These are phyloP conservation scores for Neoboletus subvelutipes DNA, from an alignment of 768 basidiomycete species.

Conservation along the genomic window DNA sequence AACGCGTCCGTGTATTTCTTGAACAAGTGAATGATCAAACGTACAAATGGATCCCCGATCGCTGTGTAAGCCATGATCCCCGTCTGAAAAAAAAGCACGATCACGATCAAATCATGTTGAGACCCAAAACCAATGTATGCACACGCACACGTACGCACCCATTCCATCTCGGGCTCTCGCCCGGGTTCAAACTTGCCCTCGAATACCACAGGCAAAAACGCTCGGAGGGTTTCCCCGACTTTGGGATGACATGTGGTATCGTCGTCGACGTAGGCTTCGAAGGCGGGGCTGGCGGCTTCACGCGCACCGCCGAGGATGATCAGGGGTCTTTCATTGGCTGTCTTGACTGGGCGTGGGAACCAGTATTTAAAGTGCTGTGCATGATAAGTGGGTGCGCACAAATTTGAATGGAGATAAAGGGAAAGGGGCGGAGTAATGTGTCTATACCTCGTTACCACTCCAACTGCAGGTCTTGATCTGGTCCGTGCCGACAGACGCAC, in stretches of 20 bases:
- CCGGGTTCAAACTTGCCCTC: slow-evolving; percentile 49
- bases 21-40: slow-evolving; percentile 17
- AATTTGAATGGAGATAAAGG: not conserved
- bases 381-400: not conserved
- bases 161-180: slow-evolving; percentile 72
- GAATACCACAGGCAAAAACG: slow-evolving; percentile 60
- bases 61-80: slow-evolving; percentile 81
- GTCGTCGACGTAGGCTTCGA: slow-evolving; percentile 55
- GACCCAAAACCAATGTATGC: not conserved
- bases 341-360: slow-evolving; percentile 64
- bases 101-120: not conserved
- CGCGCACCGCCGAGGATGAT: slow-evolving; percentile 76
- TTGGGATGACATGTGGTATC: slow-evolving; percentile 52
- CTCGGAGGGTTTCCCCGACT: slow-evolving; percentile 51
- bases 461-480: slow-evolving; percentile 46
- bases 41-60: slow-evolving; percentile 63
- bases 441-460: slow-evolving; percentile 39
- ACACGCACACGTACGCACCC: slow-evolving; percentile 47
- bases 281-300: slow-evolving; percentile 37
- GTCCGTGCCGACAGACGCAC: slow-evolving; percentile 39
- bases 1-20: too few species aligned
- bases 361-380: slow-evolving; percentile 65
- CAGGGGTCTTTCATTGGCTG: slow-evolving; percentile 43
- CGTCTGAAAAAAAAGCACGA: slow-evolving; percentile 43
- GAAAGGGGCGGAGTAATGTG: too few species aligned